phyloP scores from a whole-genome alignment of 768 basidiomycete genomes.

The Xerocomellus intermedius region DNA sequence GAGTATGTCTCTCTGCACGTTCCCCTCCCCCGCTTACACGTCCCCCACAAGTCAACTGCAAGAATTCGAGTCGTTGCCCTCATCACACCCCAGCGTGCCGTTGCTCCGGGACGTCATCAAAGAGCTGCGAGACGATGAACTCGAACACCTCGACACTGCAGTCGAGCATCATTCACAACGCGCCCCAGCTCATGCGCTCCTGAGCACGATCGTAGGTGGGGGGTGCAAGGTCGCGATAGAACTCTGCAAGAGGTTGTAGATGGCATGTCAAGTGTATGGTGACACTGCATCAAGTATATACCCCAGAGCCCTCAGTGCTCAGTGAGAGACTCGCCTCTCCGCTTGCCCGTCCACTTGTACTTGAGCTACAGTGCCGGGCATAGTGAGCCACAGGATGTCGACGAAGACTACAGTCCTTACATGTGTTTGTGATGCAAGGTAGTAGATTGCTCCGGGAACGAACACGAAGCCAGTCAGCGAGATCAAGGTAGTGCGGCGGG shows the following conservation, averaged over 20 bases:
- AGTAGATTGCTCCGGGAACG: slow-evolving; percentile 55
- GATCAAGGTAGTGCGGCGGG: slow-evolving; percentile 60
- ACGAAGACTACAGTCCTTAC: slow-evolving; percentile 35
- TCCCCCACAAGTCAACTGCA: slow-evolving; percentile 66
- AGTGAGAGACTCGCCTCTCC: slow-evolving; percentile 43
- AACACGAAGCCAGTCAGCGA: slow-evolving; percentile 61
- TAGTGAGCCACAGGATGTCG: slow-evolving; percentile 7
- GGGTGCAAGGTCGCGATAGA: slow-evolving; percentile 92
- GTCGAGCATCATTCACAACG: slow-evolving; percentile 85
- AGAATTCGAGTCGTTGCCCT: slow-evolving; percentile 60
- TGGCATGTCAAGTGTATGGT: not conserved
- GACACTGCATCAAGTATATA: slow-evolving; percentile 1
- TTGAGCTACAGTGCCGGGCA: slow-evolving; percentile 37
- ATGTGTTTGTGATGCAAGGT: slow-evolving; percentile 40
- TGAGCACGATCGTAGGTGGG: slow-evolving; percentile 79
- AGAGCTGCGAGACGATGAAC: slow-evolving; percentile 92
- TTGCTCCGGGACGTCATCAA: slow-evolving; percentile 67
- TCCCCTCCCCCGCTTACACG: slow-evolving; percentile 4
- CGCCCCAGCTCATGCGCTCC: slow-evolving; percentile 86
- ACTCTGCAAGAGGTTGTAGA: slow-evolving; percentile 77
- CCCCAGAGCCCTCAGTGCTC: slow-evolving; percentile 19
- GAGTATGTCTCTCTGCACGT: slow-evolving; percentile 60
- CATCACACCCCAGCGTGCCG: slow-evolving; percentile 75
- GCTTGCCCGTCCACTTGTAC: slow-evolving; percentile 55
- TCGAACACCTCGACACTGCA: slow-evolving; percentile 91